Base-by-base conservation (phyloP, 208 protist species). In the Leishmania major region DNA sequence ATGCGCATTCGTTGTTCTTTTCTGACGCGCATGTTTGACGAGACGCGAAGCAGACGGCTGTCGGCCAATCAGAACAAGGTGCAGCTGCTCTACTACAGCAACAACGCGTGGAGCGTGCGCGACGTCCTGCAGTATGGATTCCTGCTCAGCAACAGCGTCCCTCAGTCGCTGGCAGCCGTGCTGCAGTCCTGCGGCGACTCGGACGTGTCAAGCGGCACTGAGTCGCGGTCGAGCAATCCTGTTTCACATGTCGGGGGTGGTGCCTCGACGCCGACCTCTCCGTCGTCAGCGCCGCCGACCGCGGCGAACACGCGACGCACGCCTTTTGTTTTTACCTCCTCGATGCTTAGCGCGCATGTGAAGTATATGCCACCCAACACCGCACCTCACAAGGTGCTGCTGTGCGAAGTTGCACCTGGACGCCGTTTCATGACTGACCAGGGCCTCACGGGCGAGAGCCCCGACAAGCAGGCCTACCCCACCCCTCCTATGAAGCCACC, bases 71-170 rank as follows among this genome's bases (percentile, higher is more conserved):
- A 79, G 49, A 89, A 91, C 17, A 77, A 80, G 69, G 90, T 94
- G 53, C 82, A 90, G 76, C 82, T 96, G n/a, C 88, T 96, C 49
- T 96, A 89, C 83, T 96, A 96, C 85, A 93, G 87, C 59, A 94
- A 94, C 83, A 96, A 96, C 72, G 87, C 87, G 28, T 91, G 89
- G 86, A 55, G 73, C 40, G 81, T 81, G 49, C 73, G 79, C 0
- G 87, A 93, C 4, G 91, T 91, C 28, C 43, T 96, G 76, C 83
- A 88, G 83, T 88, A 81, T 49, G 93, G 93, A 57, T 96, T 96
- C 78, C 45, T 90, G 81, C 53, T 90, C 17, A 70, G 67, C 28
- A 59, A 79, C 22, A 84, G 40, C 51, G 69, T 87, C 2, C 87
- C 87, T 1, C 57, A 19, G 31, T 81, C 79, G 8, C 64, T 75